Percentiles rank a stretch among this genome's conserved stretches.
phyloP scores from a whole-genome alignment of 129 eudicot species.

The Centella asiatica region DNA sequence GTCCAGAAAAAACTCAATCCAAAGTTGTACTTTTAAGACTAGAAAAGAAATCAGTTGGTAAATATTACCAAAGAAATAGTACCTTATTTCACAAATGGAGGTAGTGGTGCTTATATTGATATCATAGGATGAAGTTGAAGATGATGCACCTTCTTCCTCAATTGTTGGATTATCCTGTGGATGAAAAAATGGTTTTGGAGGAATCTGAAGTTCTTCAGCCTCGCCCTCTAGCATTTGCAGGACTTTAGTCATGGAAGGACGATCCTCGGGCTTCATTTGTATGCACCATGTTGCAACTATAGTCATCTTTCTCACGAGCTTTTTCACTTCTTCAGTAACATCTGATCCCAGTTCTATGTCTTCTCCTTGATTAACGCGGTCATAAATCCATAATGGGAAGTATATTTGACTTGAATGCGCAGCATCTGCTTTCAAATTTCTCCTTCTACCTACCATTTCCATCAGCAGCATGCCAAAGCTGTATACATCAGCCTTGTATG shows the following conservation, averaged over 20 bases:
- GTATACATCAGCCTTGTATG: conserved; percentile 3
- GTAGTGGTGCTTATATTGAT: no score
- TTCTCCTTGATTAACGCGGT: not conserved
- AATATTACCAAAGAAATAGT: no score
- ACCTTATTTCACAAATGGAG: no score
- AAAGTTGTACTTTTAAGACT: no score
- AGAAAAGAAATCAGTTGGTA: no score
- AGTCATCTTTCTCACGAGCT: not conserved
- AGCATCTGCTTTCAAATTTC: not conserved
- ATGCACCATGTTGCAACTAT: conserved; percentile 3
- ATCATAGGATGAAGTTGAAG: no score
- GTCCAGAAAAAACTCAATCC: no score
- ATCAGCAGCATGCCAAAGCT: conserved; percentile 3
- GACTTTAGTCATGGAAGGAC: conserved; percentile 5
- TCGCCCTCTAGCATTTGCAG: conserved; percentile 4
- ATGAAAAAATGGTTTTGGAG: not conserved
- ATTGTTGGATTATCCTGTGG: not conserved
- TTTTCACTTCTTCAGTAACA: not conserved
- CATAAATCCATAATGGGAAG: conserved; percentile 8
- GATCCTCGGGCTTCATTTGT: not conserved
- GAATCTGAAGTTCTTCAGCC: not conserved
- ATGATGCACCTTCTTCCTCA: no score
- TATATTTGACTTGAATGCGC: not conserved
- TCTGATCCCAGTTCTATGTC: not conserved
- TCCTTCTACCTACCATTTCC: conserved; percentile 3